phyloP scores from a whole-genome alignment of 768 basidiomycete species.

The Goffeauzyma gilvescens region DNA sequence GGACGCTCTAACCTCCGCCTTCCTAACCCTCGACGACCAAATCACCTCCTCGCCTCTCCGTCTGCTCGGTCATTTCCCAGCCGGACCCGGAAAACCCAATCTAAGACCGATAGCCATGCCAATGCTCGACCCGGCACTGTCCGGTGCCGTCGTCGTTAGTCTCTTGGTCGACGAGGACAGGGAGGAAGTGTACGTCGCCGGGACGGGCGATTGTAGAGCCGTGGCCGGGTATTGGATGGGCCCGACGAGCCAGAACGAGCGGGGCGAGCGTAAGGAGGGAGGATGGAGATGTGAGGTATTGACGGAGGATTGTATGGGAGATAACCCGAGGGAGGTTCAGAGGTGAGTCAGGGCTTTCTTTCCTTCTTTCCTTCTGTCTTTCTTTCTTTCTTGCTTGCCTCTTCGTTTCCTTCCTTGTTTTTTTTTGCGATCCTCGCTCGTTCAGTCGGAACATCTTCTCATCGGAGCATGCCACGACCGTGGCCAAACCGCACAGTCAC shows the following conservation, averaged over 20 bases:
- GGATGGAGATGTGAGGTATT: conserved; percentile 80
- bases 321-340: conserved; percentile 62
- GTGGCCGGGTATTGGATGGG: conserved; percentile 86
- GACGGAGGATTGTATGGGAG: conserved; percentile 86
- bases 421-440: too few species aligned
- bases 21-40: conserved; percentile 60
- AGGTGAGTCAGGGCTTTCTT: too few species aligned
- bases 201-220: conserved; percentile 82
- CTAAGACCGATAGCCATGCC: conserved; percentile 36
- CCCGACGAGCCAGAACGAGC: neutral
- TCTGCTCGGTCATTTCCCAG: conserved; percentile 34
- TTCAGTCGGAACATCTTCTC: too few species aligned
- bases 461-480: too few species aligned
- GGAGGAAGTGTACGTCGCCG: conserved; percentile 68
- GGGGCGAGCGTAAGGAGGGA: conserved; percentile 43
- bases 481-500: too few species aligned
- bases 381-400: too few species aligned
- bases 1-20: conserved; percentile 51
- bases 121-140: conserved; percentile 60
- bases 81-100: neutral
- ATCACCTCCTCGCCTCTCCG: conserved; percentile 59
- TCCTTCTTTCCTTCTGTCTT: too few species aligned
- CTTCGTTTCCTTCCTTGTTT: too few species aligned
- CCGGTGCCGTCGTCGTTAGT: conserved; percentile 77
- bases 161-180: conserved; percentile 69